Evolutionary conservation across 2,329 filamentous ascomycete species (phyloP), one percentile per base, ranked within the genome.

Genomic region (Colletotrichum sojae): DNA sequence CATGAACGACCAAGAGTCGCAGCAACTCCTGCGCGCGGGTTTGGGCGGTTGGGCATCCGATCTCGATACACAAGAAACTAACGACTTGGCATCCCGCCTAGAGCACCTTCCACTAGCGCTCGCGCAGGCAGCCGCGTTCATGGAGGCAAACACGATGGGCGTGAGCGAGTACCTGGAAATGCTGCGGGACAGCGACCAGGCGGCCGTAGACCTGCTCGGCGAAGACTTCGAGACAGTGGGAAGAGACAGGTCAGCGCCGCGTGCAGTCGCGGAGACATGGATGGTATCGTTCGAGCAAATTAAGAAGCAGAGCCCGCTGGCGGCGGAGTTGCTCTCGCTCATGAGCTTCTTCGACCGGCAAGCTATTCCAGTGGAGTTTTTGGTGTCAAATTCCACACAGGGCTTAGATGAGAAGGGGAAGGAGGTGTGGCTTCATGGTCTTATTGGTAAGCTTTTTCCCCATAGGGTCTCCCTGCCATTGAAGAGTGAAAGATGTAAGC

Each of bases 271-370:
- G 15, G 45, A 25, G 6, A 78, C 76, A n/a, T 78, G 74, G 76
- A 72, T 75, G 43, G 69, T 78, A 55, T 56, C 74, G 3, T 75
- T 78, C 46, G 72, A 75, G 3, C 67, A 80, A n/a, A 81, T 85
- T 45, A 77, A 74, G 13, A 67, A 71, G 2, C 64, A 71, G 16
- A 64, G 74, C 31, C 73, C 67, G 13, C 77, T 76, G 2, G 84
- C 84, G 12, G 76, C 83, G 4, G 73, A 82, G 16, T 69, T 85
- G 6, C 69, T 86, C 1, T 82, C 81, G 0, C 76, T 85, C 5
- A 81, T 85, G 79, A 83, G 83, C 74, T 81, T 83, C 64, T 85
- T 83, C 69, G 78, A 86, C 62, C 74, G 75, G 18, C 79, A 84
- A 69, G 80, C 77, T 16, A 84, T 85, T 31, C 79, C 80, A 0